These are phyloP conservation scores for Tulasnella sp. DNA, from an alignment of 768 basidiomycete genomes.

Conservation along the genomic window DNA sequence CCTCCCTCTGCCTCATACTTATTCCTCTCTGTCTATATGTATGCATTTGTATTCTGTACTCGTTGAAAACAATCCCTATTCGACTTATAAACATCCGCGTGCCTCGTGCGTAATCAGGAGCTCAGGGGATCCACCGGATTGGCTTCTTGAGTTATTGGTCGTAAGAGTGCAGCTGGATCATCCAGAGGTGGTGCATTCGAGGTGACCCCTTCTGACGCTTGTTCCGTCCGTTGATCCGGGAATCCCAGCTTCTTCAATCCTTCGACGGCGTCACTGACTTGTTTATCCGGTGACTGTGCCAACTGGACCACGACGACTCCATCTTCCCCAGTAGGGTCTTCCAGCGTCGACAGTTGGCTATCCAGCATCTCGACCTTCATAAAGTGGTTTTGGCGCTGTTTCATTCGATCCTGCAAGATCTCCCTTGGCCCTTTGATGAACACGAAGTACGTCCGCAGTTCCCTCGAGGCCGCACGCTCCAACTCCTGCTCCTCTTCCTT, in stretches of 20 bases:
- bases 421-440: constrained; percentile 63
- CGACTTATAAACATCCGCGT: neutral
- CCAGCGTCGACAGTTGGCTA: constrained; percentile 68
- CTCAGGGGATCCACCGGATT: neutral
- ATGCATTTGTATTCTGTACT: neutral
- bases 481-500: neutral
- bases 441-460: constrained; percentile 68
- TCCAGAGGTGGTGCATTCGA: neutral
- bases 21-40: constrained; percentile 12
- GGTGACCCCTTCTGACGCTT: neutral
- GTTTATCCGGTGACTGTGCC: constrained; percentile 52
- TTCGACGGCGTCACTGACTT: constrained; percentile 49
- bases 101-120: neutral
- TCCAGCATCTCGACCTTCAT: constrained; percentile 82
- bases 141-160: neutral
- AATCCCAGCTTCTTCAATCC: constrained; percentile 37
- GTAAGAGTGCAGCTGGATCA: neutral
- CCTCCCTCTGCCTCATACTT: constrained; percentile 7
- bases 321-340: constrained; percentile 61
- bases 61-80: neutral
- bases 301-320: constrained; percentile 63
- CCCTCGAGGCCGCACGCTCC: constrained; percentile 32
- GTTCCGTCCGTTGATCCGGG: neutral
- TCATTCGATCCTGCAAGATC: constrained; percentile 61
- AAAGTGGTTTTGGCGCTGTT: constrained; percentile 64